These are phyloP conservation scores for Intubia oerlemansii DNA, from an alignment of 2,329 filamentous ascomycete species.

Conservation along the genomic window DNA sequence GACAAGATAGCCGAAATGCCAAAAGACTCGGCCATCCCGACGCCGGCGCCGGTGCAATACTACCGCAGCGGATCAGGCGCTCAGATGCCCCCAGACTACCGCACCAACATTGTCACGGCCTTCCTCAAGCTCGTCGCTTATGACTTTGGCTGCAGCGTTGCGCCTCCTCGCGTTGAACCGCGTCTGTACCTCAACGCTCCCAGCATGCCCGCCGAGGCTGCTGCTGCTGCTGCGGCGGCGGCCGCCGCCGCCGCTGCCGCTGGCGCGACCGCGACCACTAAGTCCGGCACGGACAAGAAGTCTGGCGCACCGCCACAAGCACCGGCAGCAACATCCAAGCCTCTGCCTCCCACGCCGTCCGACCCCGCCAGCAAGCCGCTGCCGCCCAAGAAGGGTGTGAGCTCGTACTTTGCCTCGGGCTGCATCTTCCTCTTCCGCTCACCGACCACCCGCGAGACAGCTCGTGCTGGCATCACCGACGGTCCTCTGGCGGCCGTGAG, in stretches of 20 bases:
- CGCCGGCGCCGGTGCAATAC: constrained; percentile 8
- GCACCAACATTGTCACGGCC: constrained; percentile 32
- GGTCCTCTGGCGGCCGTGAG: constrained; percentile 41
- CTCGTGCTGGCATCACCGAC: constrained; percentile 35
- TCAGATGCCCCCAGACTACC: constrained; percentile 36
- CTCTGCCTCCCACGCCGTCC: neutral
- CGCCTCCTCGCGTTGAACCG: constrained; percentile 33
- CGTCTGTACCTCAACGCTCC: constrained; percentile 26
- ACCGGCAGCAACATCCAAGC: neutral
- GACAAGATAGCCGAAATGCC: constrained; percentile 1
- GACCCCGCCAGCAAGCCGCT: too few species aligned
- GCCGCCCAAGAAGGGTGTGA: constrained; percentile 9
- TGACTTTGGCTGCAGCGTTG: constrained; percentile 42
- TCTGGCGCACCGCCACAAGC: too few species aligned
- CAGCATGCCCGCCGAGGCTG: neutral
- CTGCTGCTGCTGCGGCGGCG: neutral
- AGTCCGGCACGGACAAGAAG: neutral
- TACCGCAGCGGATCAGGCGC: constrained; percentile 27
- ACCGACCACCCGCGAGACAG: constrained; percentile 35
- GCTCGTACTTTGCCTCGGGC: constrained; percentile 34
- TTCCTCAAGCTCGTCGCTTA: constrained; percentile 45
- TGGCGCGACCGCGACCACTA: neutral
- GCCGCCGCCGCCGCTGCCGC: neutral
- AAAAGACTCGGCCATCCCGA: constrained; percentile 5
- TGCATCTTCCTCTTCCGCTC: constrained; percentile 39